These are phyloP conservation scores for Penicillium freii DNA, from an alignment of 2,329 filamentous ascomycete species.

Conservation along the genomic window DNA sequence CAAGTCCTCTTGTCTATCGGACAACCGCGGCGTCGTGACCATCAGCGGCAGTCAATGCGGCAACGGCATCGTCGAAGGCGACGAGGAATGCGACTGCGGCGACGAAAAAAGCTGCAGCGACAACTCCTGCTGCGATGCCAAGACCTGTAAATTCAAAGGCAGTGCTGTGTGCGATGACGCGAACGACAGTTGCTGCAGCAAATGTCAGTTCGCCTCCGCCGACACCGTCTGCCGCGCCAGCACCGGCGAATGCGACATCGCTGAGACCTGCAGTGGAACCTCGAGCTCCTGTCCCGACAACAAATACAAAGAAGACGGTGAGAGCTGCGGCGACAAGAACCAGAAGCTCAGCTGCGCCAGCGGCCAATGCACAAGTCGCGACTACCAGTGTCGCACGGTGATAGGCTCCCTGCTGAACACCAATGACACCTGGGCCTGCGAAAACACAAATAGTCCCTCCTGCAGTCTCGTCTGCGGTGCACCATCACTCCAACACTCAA, in stretches of 20 bases:
- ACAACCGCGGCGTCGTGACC: constrained; percentile 78
- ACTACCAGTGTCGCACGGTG: constrained; percentile 81
- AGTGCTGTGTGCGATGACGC: constrained; percentile 69
- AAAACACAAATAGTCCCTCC: constrained; percentile 51
- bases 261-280: constrained; percentile 76
- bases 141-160: constrained; percentile 78
- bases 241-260: constrained; percentile 78
- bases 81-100: constrained; percentile 95
- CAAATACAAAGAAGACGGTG: constrained; percentile 65
- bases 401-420: constrained; percentile 71
- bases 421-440: constrained; percentile 80
- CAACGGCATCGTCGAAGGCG: constrained; percentile 92
- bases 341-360: constrained; percentile 73
- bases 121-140: constrained; percentile 80
- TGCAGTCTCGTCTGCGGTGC: constrained; percentile 77
- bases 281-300: constrained; percentile 73
- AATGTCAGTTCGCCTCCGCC: constrained; percentile 49
- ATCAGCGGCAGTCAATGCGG: constrained; percentile 85
- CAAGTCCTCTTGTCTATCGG: constrained; percentile 72
- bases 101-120: constrained; percentile 67
- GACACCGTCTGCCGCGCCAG: constrained; percentile 75
- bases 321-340: constrained; percentile 61
- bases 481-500: constrained; percentile 62
- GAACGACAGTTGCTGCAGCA: constrained; percentile 48
- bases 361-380: constrained; percentile 89